A percentile compares a stretch with the other conserved stretches of the same genome.
These are phyloP conservation scores for Cutaneotrichosporon cavernicola DNA, from an alignment of 1,284 basidiomycete genomes.

Conservation along the genomic window DNA sequence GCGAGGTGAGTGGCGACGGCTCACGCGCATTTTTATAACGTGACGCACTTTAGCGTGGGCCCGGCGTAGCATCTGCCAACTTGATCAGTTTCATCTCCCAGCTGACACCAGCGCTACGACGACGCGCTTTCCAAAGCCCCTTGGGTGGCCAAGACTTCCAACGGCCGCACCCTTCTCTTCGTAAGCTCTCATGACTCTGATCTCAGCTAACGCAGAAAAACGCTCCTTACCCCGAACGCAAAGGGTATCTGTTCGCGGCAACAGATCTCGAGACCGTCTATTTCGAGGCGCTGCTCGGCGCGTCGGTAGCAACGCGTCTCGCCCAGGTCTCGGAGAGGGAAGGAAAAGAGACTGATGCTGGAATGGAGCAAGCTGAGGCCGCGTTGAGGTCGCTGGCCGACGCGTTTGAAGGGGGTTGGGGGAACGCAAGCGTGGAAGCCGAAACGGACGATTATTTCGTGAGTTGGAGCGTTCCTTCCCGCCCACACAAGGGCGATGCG, in stretches of 20 bases:
- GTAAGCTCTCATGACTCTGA: constrained; percentile 10
- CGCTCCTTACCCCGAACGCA: constrained; percentile 32
- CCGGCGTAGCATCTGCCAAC: neutral
- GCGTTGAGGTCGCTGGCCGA: constrained; percentile 23
- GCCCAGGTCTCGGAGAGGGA: constrained; percentile 12
- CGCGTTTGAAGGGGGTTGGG: constrained; percentile 26
- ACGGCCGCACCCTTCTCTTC: constrained; percentile 28
- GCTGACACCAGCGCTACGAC: constrained; percentile 25
- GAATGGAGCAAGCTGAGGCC: constrained; percentile 16
- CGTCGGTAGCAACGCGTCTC: constrained; percentile 30
- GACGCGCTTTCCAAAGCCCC: constrained; percentile 29
- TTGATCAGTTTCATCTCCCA: neutral
- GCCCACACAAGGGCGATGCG: too few relatives aligned
- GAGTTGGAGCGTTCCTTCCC: constrained; percentile 5
- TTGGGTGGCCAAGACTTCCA: constrained; percentile 33
- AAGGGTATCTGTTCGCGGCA: constrained; percentile 39
- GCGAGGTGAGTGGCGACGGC: constrained; percentile 14
- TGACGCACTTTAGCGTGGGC: too few relatives aligned
- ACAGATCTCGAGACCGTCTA: constrained; percentile 35
- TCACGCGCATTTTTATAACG: neutral
- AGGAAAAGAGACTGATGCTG: constrained; percentile 12
- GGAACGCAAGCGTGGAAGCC: constrained; percentile 26
- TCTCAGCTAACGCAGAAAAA: constrained; percentile 32
- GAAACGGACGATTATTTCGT: constrained; percentile 38
- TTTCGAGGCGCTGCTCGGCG: constrained; percentile 32